Evolutionary conservation across 257 asterid genomes (phyloP).

Genomic region (Nicotiana benthamiana): DNA sequence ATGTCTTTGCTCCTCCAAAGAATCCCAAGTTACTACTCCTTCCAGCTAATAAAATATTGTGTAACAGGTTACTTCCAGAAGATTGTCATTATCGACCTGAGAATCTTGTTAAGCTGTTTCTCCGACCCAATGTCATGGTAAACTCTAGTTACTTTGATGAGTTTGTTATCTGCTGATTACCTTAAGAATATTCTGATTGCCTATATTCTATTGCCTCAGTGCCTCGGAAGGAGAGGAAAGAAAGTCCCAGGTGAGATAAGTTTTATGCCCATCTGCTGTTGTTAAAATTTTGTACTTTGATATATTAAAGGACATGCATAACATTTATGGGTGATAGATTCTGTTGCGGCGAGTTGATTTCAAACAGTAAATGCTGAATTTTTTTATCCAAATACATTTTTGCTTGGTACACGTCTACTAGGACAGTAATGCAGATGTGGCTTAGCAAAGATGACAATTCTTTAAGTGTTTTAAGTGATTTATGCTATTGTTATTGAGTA

Average conservation of each 20-base stretch:
- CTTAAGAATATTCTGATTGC: neutral
- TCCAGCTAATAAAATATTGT: slow-evolving; percentile 59
- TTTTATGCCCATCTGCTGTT: neutral
- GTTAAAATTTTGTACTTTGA: neutral
- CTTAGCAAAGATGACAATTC: neutral
- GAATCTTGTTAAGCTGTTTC: slow-evolving; percentile 88
- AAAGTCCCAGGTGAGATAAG: slow-evolving; percentile 44
- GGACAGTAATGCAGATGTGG: neutral
- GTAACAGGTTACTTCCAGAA: slow-evolving; percentile 82
- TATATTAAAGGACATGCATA: neutral
- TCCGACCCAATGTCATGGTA: slow-evolving; percentile 82
- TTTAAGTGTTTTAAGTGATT: neutral
- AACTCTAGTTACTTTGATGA: slow-evolving; percentile 3
- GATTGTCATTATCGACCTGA: slow-evolving; percentile 97
- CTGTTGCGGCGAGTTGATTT: neutral
- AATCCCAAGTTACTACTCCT: slow-evolving; percentile 71
- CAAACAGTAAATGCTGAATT: neutral
- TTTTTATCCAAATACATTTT: neutral
- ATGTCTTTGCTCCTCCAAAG: slow-evolving; percentile 73
- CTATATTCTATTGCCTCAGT: slow-evolving; percentile 42
- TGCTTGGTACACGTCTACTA: neutral
- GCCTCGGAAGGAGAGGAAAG: slow-evolving; percentile 71
- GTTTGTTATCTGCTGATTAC: neutral
- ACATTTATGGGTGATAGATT: neutral
- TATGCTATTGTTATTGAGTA: neutral